Base-by-base conservation (phyloP, 768 basidiomycete species). In the Grammothele lineata region DNA sequence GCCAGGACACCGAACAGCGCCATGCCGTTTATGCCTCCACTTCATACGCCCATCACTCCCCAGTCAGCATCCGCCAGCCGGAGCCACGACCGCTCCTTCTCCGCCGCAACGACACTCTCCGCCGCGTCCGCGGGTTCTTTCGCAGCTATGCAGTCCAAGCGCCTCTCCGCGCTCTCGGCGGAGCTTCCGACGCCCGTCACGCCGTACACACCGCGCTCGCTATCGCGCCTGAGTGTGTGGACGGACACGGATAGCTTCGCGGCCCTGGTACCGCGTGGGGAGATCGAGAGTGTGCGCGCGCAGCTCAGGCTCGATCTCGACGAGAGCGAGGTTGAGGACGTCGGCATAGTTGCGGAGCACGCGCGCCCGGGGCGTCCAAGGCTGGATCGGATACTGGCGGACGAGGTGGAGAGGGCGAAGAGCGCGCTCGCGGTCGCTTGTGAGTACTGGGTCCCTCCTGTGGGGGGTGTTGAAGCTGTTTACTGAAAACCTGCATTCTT, bases 381-480 rank as follows among this genome's bases (percentile, higher is more conserved):
- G 55, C 58, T 90, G 33, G 75, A 78, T 33, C 65, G 70, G 45
- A 76, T 88, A 26, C 57, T 88, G 19, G 72, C 74, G 23, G 83
- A 86, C 47, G 88, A 89, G 63, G 76, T 86, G 3, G 68, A 75
- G 37, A 57, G 57, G 14, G 73, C 83, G 24, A 57, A 64, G 50
- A 84, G 84, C 15, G 68, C 76, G 11, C 60, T 85, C 46, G 68
- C 82, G 37, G 86, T 90, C 38, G 83, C 81, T 11, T 87, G 86
- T 87, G 57, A 70, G 85, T 76, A 11, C 24, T 25, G n/a, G n/a
- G n/a, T n/a, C n/a, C n/a, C n/a, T n/a, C n/a, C n/a, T n/a, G n/a
- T 3, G 25, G 14, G 12, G 9, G 17, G 24, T 22, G 19, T 14
- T 45, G 17, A 3, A 14, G n/a, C 26, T n/a, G 30, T 12, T n/a